Conservation (phyloP, 257 asterid species). For the Solanum paucissectum region DNA sequence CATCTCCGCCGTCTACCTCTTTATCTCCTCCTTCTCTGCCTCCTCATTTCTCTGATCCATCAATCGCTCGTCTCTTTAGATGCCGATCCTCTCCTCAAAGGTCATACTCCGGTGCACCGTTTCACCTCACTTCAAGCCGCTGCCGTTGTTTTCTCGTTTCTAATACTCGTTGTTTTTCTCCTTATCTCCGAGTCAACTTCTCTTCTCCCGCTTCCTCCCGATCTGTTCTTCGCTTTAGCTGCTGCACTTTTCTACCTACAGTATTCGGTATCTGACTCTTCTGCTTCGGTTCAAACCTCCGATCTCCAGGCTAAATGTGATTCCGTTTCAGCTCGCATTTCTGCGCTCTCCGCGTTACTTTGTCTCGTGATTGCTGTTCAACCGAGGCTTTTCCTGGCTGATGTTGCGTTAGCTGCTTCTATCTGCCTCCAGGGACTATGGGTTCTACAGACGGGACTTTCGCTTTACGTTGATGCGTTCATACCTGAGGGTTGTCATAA, state of each 20-base stretch:
- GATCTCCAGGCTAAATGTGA: conserved; percentile 80
- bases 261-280: conserved; percentile 32
- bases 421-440: conserved; percentile 77
- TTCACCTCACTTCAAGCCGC: conserved; percentile 72
- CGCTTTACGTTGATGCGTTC: conserved; percentile 82
- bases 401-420: conserved; percentile 53
- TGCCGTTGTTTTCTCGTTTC: conserved; percentile 37
- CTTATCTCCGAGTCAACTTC: conserved; percentile 58
- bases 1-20: conserved; percentile 55
- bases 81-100: conserved; percentile 74
- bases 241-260: conserved; percentile 61
- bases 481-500: conserved; percentile 95
- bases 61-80: conserved; percentile 48
- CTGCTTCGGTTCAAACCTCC: conserved; percentile 76
- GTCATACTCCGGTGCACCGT: conserved; percentile 69
- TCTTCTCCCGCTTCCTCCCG: conserved; percentile 56
- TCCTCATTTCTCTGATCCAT: conserved; percentile 45
- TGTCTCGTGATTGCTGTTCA: conserved; percentile 50
- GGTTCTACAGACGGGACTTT: conserved; percentile 81
- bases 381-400: conserved; percentile 50
- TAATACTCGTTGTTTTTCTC: not conserved
- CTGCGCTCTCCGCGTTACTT: conserved; percentile 35
- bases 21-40: conserved; percentile 42
- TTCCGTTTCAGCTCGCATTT: conserved; percentile 42
- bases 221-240: conserved; percentile 58